Evolutionary conservation across 2,329 filamentous ascomycete species (phyloP).

Genomic region (Aureobasidium subglaciale): DNA sequence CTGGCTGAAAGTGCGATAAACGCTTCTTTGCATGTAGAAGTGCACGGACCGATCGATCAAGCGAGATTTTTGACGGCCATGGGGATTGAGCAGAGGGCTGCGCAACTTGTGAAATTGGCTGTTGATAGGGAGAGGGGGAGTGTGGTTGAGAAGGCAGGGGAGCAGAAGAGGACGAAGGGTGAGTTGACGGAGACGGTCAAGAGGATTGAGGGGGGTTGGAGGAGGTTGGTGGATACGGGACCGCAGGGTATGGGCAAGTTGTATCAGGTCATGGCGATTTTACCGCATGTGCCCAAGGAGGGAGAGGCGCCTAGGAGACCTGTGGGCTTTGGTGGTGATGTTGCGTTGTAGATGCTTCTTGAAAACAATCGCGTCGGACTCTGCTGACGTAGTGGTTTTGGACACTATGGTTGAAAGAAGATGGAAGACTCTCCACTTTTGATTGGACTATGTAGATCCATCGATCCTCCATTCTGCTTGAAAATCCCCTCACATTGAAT

Average conservation of each 20-base stretch:
- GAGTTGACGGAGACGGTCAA: slow-evolving; percentile 44
- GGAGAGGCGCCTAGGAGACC: slow-evolving; percentile 64
- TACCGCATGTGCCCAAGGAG: slow-evolving; percentile 55
- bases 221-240: slow-evolving; percentile 73
- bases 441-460: too few relatives aligned
- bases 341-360: slow-evolving; percentile 17
- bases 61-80: slow-evolving; percentile 69
- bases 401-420: too few relatives aligned
- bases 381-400: too few relatives aligned
- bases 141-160: neutral
- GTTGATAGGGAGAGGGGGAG: slow-evolving; percentile 27
- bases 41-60: slow-evolving; percentile 87
- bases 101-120: slow-evolving; percentile 52
- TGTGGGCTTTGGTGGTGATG: slow-evolving; percentile 81
- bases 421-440: too few relatives aligned
- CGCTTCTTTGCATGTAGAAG: slow-evolving; percentile 74
- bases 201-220: slow-evolving; percentile 67
- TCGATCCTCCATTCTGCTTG: too few relatives aligned
- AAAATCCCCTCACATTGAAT: too few relatives aligned
- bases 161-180: slow-evolving; percentile 26
- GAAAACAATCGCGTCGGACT: too few relatives aligned
- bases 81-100: slow-evolving; percentile 74
- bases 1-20: slow-evolving; percentile 73
- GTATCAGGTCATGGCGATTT: slow-evolving; percentile 86
- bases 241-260: slow-evolving; percentile 86